Base-by-base conservation (phyloP, 768 basidiomycete species). In the Naganishia kalamii region DNA sequence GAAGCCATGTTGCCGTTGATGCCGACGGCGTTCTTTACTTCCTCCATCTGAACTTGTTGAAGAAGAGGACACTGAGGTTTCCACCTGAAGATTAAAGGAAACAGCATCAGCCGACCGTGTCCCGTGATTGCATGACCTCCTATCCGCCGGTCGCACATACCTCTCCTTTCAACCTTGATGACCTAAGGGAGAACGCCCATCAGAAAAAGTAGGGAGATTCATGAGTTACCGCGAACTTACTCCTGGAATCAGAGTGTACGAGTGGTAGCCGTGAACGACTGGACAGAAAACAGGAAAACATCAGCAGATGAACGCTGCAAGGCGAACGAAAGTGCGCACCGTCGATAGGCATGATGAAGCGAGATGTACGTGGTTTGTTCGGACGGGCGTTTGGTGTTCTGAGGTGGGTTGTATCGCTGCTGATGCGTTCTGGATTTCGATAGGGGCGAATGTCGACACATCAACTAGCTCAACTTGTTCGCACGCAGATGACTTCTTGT, bases 41-140 rank as follows among this genome's bases (percentile, higher is more conserved):
- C 23, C 25, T 41, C 63, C 63, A 64, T 50, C 63, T 51, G 51
- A 64, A 54, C 50, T 64, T 64, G 50, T 54, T 33, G 41, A 64
- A 64, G 13, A 64, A 54, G 27, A 64, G 51, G 12, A 64, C 41
- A 2, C 47, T 25, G 8, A 64, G 21, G 40, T 15, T 32, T 64
- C 63, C 63, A 15, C 41, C 63, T 64, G 30, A 33, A 37, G n/a
- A 8, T 5, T 15, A 57, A 23, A 29, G 6, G 51, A 15, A 21
- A 2, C 7, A 57, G 19, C 7, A 21, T 23, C n/a, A 27, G 37
- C 40, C n/a, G 23, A 21, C 15, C 6, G 7, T n/a, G 3, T 4
- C 30, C 19, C 21, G 19, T 52, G 17, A 7, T 11, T n/a, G 4
- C 19, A 3, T 2, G 10, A 57, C 7, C 37, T 33, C 54, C 54